Conservation (phyloP, 306 rosid genomes). For the Cicer chorassanicum region DNA sequence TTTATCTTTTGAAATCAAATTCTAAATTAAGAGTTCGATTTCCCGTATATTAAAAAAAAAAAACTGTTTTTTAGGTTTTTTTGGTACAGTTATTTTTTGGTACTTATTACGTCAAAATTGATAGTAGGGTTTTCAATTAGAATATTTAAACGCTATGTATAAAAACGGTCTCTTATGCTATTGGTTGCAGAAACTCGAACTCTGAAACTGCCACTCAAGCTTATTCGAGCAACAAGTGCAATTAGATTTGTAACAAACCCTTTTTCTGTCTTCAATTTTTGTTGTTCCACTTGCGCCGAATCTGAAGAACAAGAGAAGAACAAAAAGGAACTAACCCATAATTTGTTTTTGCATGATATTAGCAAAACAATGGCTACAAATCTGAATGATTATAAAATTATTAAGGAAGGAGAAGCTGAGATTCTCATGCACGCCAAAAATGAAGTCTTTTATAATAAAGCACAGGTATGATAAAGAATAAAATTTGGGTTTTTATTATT, state of each 20-base stretch:
- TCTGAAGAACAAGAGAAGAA: neutral
- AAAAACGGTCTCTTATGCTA: constrained; percentile 24
- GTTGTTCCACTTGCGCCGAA: neutral
- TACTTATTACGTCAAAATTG: neutral
- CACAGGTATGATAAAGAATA: constrained; percentile 65
- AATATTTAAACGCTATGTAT: constrained; percentile 32
- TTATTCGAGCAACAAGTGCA: neutral
- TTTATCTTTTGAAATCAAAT: too few relatives aligned
- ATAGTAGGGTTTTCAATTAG: constrained; percentile 50
- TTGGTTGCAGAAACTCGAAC: constrained; percentile 1
- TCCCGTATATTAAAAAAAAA: too few relatives aligned
- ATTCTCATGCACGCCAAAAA: constrained; percentile 93
- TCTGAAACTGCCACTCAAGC: constrained; percentile 44
- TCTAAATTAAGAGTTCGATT: too few relatives aligned
- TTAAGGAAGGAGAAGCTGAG: constrained; percentile 99
- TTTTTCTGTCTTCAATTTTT: neutral
- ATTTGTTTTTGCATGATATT: constrained; percentile 50
- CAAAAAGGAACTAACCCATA: constrained; percentile 36
- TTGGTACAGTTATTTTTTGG: too few relatives aligned
- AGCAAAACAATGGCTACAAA: constrained; percentile 64
- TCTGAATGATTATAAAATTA: constrained; percentile 68
- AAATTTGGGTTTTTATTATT: constrained; percentile 36
- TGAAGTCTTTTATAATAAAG: constrained; percentile 84
- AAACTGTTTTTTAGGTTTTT: too few relatives aligned
- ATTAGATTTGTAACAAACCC: constrained; percentile 21